These are phyloP conservation scores for Stachybotrys elegans DNA, from an alignment of 2,329 filamentous ascomycete genomes.

Conservation along the genomic window DNA sequence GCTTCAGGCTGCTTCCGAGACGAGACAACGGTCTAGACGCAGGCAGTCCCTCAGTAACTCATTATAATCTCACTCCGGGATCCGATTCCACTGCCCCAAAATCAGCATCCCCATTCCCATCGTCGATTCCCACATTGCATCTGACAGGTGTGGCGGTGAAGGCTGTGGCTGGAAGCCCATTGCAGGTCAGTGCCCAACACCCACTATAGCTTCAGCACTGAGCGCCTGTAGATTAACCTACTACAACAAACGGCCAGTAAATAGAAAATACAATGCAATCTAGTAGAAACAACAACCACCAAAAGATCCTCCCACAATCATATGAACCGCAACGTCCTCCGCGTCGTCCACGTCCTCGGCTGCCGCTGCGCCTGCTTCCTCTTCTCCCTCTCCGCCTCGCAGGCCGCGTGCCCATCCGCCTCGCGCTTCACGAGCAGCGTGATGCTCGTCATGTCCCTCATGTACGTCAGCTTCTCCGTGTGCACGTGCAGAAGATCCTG, in stretches of 20 bases:
- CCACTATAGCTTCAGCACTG: too few species aligned
- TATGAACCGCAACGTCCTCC: neutral
- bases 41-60: too few species aligned
- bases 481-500: neutral
- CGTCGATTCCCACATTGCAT: neutral
- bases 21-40: too few species aligned
- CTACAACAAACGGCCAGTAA: too few species aligned
- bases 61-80: too few species aligned
- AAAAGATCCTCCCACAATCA: neutral
- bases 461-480: neutral
- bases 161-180: neutral
- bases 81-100: too few species aligned
- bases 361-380: neutral
- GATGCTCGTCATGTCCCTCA: neutral
- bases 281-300: too few species aligned
- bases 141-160: too few species aligned
- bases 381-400: neutral
- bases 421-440: neutral
- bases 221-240: too few species aligned
- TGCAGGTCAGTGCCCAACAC: neutral
- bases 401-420: neutral
- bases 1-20: too few species aligned
- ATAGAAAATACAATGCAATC: too few species aligned
- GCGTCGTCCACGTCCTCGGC: neutral
- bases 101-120: too few species aligned